Evolutionary conservation across 2,329 filamentous ascomycete species (phyloP), one percentile per base, ranked within the genome.

Genomic region (Aureobasidium sp.): DNA sequence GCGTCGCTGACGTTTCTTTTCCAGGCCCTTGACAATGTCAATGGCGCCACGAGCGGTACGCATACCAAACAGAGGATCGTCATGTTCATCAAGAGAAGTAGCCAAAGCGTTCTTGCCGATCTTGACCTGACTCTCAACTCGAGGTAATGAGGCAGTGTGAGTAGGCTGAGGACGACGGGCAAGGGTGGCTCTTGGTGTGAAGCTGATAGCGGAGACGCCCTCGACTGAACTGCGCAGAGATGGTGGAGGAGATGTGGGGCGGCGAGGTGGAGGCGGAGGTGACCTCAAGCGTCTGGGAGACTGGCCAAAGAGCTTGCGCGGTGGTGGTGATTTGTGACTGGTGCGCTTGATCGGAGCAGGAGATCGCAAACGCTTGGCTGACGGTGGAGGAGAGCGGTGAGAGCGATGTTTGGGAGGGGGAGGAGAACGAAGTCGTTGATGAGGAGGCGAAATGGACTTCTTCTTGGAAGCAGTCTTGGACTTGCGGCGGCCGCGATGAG

Each of bases 1-100:
- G 68, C 94, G 89, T 66, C 94, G 87, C 77, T 94, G 90, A 29
- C 92, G 88, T 79, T 96, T 97, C 76, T 90, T 88, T 78, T 99
- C 94, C 1, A 99, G 83, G 9, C 94, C 94, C 74, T 96, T 96
- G 75, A 97, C 90, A 65, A 97, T 99, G 75, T 97, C 94, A 67
- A 99, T 95, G 39, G 94, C 92, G n/a, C 91, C 91, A 65, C 94
- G 89, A 32, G 46, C 57, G 10, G 90, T 84, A 66, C 94, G 91
- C 46, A 85, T 77, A 32, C 57, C 57, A 56, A 87, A 82, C 15
- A 74, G 73, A 63, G 69, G 71, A 29, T 69, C 73, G 52, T 75
- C 73, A 41, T 76, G 73, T 23, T 78, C 75, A 37, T 76, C 74
- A 62, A 77, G 60, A 23, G 64, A 62, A 6, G 48, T 3, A 12